Percentiles rank a stretch among this genome's conserved stretches.
Evolutionary conservation across 768 basidiomycete genomes (phyloP).

Genomic region (Pisolithus orientalis): DNA sequence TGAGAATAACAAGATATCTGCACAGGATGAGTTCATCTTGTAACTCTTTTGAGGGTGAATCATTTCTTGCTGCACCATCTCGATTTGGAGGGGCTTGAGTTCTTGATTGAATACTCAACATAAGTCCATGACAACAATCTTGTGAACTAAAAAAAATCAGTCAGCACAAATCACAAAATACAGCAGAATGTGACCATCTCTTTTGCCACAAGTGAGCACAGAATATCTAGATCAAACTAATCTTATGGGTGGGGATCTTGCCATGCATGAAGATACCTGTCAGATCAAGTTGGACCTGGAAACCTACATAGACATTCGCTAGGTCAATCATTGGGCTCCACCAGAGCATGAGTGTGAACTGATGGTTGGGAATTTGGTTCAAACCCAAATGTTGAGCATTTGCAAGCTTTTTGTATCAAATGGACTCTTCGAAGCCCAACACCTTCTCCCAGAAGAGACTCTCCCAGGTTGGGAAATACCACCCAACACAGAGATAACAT

Average conservation of each 20-base stretch:
- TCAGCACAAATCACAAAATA: constrained; percentile 14
- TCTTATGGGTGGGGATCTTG: constrained; percentile 96
- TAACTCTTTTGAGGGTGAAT: constrained; percentile 99
- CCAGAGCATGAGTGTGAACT: too few species aligned
- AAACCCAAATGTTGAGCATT: constrained; percentile 98
- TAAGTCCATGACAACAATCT: constrained; percentile 91
- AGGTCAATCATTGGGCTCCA: constrained; percentile 99
- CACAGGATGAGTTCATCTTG: constrained; percentile 99
- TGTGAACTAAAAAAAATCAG: constrained; percentile 55
- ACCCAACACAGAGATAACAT: constrained; percentile 95
- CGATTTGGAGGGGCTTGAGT: constrained; percentile 94
- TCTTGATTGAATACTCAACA: constrained; percentile 99
- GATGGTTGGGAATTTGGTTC: constrained; percentile 97
- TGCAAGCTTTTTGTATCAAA: constrained; percentile 94
- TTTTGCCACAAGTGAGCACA: constrained; percentile 99
- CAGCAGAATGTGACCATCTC: constrained; percentile 49
- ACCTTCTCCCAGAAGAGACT: constrained; percentile 99
- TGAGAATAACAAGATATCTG: constrained; percentile 96
- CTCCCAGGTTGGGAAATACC: constrained; percentile 98
- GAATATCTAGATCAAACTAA: constrained; percentile 99
- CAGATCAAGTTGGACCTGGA: constrained; percentile 98
- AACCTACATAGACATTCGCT: constrained; percentile 99
- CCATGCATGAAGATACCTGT: constrained; percentile 99
- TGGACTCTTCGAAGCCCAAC: constrained; percentile 93
- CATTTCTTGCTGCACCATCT: constrained; percentile 99